Conservation (phyloP, 2,329 filamentous ascomycete species). For the Monosporascus sp. region DNA sequence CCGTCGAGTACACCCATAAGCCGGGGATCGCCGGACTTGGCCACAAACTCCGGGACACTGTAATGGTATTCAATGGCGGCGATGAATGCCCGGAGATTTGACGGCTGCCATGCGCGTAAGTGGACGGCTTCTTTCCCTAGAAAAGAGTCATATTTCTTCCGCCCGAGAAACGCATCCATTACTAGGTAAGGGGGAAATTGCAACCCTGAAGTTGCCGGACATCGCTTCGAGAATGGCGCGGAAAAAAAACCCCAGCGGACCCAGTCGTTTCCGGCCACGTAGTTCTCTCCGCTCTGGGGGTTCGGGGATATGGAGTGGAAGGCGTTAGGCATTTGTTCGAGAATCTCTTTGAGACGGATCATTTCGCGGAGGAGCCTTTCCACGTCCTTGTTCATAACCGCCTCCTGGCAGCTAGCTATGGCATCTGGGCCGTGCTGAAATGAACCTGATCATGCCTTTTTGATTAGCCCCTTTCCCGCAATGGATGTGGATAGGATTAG, state of each 20-base stretch:
- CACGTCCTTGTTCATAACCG: slow-evolving; percentile 47
- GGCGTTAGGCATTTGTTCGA: slow-evolving; percentile 48
- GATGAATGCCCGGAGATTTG: slow-evolving; percentile 50
- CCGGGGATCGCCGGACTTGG: slow-evolving; percentile 42
- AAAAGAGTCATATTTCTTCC: slow-evolving; percentile 46
- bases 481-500: too few relatives aligned
- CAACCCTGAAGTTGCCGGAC: slow-evolving; percentile 45
- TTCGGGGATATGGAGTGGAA: slow-evolving; percentile 51
- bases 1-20: slow-evolving; percentile 49
- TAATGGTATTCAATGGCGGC: slow-evolving; percentile 51
- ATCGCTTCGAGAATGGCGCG: slow-evolving; percentile 43
- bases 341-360: slow-evolving; percentile 46
- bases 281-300: slow-evolving; percentile 46
- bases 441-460: slow-evolving; percentile 7
- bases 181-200: slow-evolving; percentile 49
- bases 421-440: slow-evolving; percentile 47
- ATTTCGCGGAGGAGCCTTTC: slow-evolving; percentile 46
- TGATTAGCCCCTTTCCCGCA: too few relatives aligned
- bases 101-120: slow-evolving; percentile 47
- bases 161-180: slow-evolving; percentile 50
- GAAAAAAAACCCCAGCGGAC: slow-evolving; percentile 48
- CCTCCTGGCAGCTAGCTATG: slow-evolving; percentile 48
- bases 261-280: slow-evolving; percentile 43
- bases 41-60: slow-evolving; percentile 47
- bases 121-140: slow-evolving; percentile 48